A percentile compares a stretch with the other conserved stretches of the same genome.
These are phyloP conservation scores for Trypanosoma avium DNA, from an alignment of 208 protist species.

Conservation along the genomic window DNA sequence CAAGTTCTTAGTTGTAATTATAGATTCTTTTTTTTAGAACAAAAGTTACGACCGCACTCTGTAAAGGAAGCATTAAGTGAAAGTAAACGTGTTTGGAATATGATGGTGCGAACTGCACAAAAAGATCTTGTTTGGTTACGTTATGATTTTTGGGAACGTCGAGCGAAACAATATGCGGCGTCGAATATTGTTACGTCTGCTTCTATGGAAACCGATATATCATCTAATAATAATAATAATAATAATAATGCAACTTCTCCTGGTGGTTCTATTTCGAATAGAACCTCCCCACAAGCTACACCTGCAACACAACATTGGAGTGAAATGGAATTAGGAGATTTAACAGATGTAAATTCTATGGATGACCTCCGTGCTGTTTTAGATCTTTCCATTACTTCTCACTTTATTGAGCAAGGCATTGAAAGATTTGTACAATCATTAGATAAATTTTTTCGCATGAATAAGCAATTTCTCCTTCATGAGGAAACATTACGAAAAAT, in stretches of 20 bases:
- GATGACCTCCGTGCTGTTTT: slow-evolving; percentile 66
- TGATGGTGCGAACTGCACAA: slow-evolving; percentile 84
- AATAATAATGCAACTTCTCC: slow-evolving; percentile 3
- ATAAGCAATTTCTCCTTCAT: slow-evolving; percentile 47
- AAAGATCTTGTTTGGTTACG: slow-evolving; percentile 74
- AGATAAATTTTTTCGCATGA: slow-evolving; percentile 50
- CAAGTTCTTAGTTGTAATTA: slow-evolving; percentile 89
- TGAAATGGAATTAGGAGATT: slow-evolving; percentile 5
- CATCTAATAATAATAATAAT: not conserved
- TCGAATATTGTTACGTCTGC: not conserved
- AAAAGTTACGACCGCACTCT: slow-evolving; percentile 37
- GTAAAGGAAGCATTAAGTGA: slow-evolving; percentile 61
- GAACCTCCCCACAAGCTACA: not conserved
- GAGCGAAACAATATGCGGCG: not conserved
- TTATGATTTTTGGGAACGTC: slow-evolving; percentile 87
- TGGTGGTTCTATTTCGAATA: not conserved
- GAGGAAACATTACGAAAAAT: slow-evolving; percentile 30
- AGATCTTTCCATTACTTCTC: slow-evolving; percentile 72
- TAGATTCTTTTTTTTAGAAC: slow-evolving; percentile 71
- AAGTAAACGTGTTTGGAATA: slow-evolving; percentile 81
- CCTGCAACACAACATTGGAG: slow-evolving; percentile 8
- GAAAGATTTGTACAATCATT: slow-evolving; percentile 42
- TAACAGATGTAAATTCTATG: slow-evolving; percentile 48
- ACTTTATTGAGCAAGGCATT: slow-evolving; percentile 69
- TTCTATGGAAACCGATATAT: not conserved